Evolutionary conservation across 495 filamentous ascomycete genomes (phyloP).

Genomic region (Neurospora cerealis): DNA sequence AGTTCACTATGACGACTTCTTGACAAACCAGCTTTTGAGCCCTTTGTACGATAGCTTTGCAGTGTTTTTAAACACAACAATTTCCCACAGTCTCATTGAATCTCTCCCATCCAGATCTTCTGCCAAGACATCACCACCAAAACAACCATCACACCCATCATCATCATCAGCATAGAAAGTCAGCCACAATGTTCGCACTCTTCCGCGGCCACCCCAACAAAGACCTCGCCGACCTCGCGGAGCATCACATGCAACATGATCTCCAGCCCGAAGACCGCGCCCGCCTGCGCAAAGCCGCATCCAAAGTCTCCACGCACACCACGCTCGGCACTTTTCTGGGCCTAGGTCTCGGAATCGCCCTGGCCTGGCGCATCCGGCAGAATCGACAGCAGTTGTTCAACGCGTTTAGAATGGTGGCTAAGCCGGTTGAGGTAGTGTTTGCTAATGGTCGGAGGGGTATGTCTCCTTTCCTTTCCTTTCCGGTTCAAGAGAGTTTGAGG

Average conservation of each 20-base stretch:
- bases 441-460: conserved; percentile 48
- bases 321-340: conserved; percentile 50
- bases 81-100: background rate
- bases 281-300: conserved; percentile 42
- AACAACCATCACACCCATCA: too few relatives aligned
- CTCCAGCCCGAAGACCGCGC: conserved; percentile 50
- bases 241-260: conserved; percentile 55
- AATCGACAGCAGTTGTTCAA: conserved; percentile 47
- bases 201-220: conserved; percentile 46
- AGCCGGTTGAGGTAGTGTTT: conserved; percentile 53
- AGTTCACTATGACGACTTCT: background rate
- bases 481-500: too few relatives aligned
- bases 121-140: background rate
- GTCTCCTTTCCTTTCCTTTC: background rate
- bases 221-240: conserved; percentile 45
- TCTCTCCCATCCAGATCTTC: background rate
- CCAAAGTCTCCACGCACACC: conserved; percentile 40
- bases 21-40: background rate
- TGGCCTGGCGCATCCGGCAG: conserved; percentile 46
- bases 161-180: background rate
- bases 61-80: background rate
- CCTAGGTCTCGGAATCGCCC: conserved; percentile 46
- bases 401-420: conserved; percentile 47
- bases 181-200: conserved; percentile 36
- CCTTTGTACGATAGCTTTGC: background rate